Evolutionary conservation across 2,329 filamentous ascomycete species (phyloP).

Genomic region (Neurospora crassa): DNA sequence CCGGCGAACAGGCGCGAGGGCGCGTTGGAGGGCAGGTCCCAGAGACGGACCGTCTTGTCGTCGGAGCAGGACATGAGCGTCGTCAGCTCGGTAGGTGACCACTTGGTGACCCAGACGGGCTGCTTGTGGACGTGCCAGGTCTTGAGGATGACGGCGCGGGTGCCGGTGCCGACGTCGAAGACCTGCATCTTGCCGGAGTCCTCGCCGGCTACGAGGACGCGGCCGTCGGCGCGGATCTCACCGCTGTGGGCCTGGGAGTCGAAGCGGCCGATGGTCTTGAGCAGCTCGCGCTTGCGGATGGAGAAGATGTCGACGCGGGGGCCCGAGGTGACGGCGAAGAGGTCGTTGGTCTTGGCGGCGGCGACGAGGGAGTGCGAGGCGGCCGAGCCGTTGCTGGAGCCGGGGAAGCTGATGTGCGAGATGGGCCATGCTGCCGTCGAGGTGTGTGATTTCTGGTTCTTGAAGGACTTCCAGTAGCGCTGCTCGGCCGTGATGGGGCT

Average conservation of each 20-base stretch:
- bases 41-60: slow-evolving; percentile 84
- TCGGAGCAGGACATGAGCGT: slow-evolving; percentile 83
- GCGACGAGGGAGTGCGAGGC: slow-evolving; percentile 26
- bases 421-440: slow-evolving; percentile 85
- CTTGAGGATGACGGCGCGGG: slow-evolving; percentile 79
- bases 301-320: slow-evolving; percentile 91
- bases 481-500: slow-evolving; percentile 83
- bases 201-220: slow-evolving; percentile 83
- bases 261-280: slow-evolving; percentile 92
- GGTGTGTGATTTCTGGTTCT: slow-evolving; percentile 79
- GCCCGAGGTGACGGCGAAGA: slow-evolving; percentile 91
- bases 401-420: slow-evolving; percentile 75
- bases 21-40: slow-evolving; percentile 79
- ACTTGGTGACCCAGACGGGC: slow-evolving; percentile 85
- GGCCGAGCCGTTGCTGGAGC: slow-evolving; percentile 31
- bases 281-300: slow-evolving; percentile 77
- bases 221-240: slow-evolving; percentile 79
- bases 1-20: slow-evolving; percentile 72
- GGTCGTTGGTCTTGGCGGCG: slow-evolving; percentile 48
- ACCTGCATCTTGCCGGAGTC: slow-evolving; percentile 90
- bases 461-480: slow-evolving; percentile 92
- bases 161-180: slow-evolving; percentile 63
- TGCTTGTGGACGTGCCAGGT: slow-evolving; percentile 94
- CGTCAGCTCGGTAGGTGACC: slow-evolving; percentile 83
- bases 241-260: slow-evolving; percentile 84